Percentiles rank a stretch among this genome's conserved stretches.
phyloP scores from a whole-genome alignment of 306 rosid genomes.

The Glycine latifolia region DNA sequence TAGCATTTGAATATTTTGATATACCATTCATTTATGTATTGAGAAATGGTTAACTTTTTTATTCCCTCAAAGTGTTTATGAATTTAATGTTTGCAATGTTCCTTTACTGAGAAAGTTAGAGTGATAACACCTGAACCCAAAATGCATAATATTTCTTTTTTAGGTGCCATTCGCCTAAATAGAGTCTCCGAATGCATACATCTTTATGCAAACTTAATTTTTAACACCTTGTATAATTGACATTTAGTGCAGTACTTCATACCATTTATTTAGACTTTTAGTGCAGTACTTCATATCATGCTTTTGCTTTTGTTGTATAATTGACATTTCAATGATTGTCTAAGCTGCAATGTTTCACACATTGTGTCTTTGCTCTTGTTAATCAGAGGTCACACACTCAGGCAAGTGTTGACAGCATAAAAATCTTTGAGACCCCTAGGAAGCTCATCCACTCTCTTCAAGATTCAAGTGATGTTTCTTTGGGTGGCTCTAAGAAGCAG shows the following conservation, averaged over 20 bases:
- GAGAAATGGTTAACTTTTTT: neutral
- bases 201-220: neutral
- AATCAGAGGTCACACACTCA: constrained; percentile 60
- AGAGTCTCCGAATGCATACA: neutral
- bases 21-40: neutral
- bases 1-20: constrained; percentile 18
- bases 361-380: constrained; percentile 32
- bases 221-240: too few relatives aligned
- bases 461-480: constrained; percentile 53
- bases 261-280: too few relatives aligned
- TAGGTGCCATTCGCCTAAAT: neutral
- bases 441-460: constrained; percentile 83
- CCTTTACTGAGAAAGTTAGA: too few relatives aligned
- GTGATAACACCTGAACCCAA: too few relatives aligned
- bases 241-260: neutral
- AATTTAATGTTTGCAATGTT: neutral
- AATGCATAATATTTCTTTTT: neutral
- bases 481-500: constrained; percentile 53
- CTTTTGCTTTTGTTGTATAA: neutral
- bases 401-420: constrained; percentile 53
- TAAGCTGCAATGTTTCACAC: constrained; percentile 14
- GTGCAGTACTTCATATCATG: constrained; percentile 4
- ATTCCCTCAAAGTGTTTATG: neutral
- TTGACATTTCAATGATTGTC: constrained; percentile 4
- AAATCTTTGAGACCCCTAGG: constrained; percentile 70